Base-by-base conservation (phyloP, 129 eudicot species). In the Oenanthe sinensis region DNA sequence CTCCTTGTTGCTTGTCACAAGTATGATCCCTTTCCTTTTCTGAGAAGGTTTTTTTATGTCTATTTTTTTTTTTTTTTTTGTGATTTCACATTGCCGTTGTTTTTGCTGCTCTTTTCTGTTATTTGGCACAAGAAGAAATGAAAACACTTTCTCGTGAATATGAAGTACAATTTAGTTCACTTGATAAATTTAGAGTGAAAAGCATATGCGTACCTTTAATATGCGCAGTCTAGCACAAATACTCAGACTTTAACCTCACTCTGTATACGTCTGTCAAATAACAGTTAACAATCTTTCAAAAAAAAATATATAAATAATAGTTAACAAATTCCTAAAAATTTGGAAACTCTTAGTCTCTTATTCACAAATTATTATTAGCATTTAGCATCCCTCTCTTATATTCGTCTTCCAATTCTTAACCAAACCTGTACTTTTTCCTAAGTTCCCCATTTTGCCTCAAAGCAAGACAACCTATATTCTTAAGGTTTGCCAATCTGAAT, bases 1-100 rank as follows among this genome's bases (percentile, higher is more conserved):
- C 97, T 96, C 78, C 92, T 90, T 68, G 93, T 96, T 77, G 99
- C 99, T 71, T 90, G 92, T 84, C 99, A 96, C 93, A 96, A 96
- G 99, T 96, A 86, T 75, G 15, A 17, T 17, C 2, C 33, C 24
- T 43, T 28, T 47, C 72, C 76, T 43, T 72, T 12, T 19, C 4
- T 37, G 7, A 28, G 15, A 1, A 33, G 36, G 36, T 11, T 2
- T 62, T 62, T 24, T 63, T 19, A 20, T 22, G 63, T 54, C 22
- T 6, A 22, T 2, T 11, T 58, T 3, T n/a, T n/a, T 58, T 58
- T 58, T 33, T 33, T 33, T 33, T 33, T 33, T 33, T 33, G 36
- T 33, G 36, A 33, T 33, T 17, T 70, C 8, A 3, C 11, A 13
- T 37, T 70, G 9, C 13, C 1, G 13, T 43, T 24, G 2, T 8